phyloP scores from a whole-genome alignment of 805 yeast species.

The Candida hispaniensis region DNA sequence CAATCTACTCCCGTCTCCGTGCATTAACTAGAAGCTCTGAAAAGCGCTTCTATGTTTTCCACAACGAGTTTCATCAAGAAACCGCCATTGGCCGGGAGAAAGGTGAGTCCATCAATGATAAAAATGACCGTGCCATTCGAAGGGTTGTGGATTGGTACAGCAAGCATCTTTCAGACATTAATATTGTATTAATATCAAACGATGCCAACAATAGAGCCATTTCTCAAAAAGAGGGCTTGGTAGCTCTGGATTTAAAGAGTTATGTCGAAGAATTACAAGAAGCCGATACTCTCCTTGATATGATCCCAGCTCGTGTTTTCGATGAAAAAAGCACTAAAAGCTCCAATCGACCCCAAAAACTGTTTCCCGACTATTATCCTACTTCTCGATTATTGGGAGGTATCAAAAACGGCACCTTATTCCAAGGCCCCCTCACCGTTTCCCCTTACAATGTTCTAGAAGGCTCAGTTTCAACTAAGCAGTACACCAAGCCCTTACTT shows the following conservation, averaged over 20 bases:
- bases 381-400: slow-evolving; percentile 86
- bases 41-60: slow-evolving; percentile 82
- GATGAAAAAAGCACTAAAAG: slow-evolving; percentile 21
- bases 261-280: slow-evolving; percentile 64
- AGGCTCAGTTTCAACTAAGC: slow-evolving; percentile 63
- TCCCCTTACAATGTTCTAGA: slow-evolving; percentile 83
- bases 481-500: slow-evolving; percentile 71
- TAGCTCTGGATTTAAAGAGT: slow-evolving; percentile 49
- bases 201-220: slow-evolving; percentile 56
- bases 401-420: slow-evolving; percentile 70
- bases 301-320: slow-evolving; percentile 43
- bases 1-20: slow-evolving; percentile 77
- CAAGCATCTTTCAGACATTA: slow-evolving; percentile 41
- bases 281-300: slow-evolving; percentile 63
- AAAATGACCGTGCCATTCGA: slow-evolving; percentile 86
- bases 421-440: slow-evolving; percentile 72
- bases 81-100: slow-evolving; percentile 54
- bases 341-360: slow-evolving; percentile 37
- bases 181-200: slow-evolving; percentile 47
- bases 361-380: slow-evolving; percentile 68
- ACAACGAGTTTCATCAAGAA: slow-evolving; percentile 74
- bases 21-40: slow-evolving; percentile 59
- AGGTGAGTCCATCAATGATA: slow-evolving; percentile 72
- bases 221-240: slow-evolving; percentile 44
- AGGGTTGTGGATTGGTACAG: slow-evolving; percentile 61